A percentile compares a stretch with the other conserved stretches of the same genome.
Conservation (phyloP, 805 yeast species). For the Yamadazyma phyllophila region DNA sequence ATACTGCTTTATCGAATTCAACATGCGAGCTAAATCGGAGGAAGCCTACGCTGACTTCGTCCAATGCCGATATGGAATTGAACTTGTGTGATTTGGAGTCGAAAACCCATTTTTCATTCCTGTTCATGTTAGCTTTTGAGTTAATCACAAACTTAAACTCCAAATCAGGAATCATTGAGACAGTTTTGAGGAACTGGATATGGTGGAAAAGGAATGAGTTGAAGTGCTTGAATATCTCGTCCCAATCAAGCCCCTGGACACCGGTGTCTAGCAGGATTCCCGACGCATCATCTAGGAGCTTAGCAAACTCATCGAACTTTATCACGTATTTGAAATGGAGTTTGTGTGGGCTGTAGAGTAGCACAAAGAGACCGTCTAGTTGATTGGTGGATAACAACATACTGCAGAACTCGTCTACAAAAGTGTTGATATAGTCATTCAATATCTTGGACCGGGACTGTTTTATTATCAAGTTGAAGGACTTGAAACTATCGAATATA, state of each 20-base stretch:
- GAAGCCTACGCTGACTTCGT: constrained; percentile 13
- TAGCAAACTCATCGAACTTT: constrained; percentile 29
- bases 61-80: background rate
- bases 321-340: constrained; percentile 40
- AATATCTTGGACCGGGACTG: constrained; percentile 48
- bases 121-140: constrained; percentile 2
- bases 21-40: constrained; percentile 11
- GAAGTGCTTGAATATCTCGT: constrained; percentile 30
- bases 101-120: constrained; percentile 8
- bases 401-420: constrained; percentile 21
- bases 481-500: constrained; percentile 43
- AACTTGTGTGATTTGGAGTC: background rate
- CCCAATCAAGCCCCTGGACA: constrained; percentile 30
- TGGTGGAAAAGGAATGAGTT: constrained; percentile 30
- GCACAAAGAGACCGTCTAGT: constrained; percentile 33
- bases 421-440: constrained; percentile 39
- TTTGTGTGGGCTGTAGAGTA: constrained; percentile 30
- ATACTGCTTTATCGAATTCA: constrained; percentile 3
- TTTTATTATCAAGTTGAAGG: constrained; percentile 43
- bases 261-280: constrained; percentile 14
- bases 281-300: constrained; percentile 17
- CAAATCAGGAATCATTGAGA: constrained; percentile 7
- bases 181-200: constrained; percentile 27
- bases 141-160: constrained; percentile 9
- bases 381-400: constrained; percentile 19